A percentile compares a stretch with the other conserved stretches of the same genome.
These are phyloP conservation scores for Suillus occidentalis DNA, from an alignment of 768 basidiomycete species.

Conservation along the genomic window DNA sequence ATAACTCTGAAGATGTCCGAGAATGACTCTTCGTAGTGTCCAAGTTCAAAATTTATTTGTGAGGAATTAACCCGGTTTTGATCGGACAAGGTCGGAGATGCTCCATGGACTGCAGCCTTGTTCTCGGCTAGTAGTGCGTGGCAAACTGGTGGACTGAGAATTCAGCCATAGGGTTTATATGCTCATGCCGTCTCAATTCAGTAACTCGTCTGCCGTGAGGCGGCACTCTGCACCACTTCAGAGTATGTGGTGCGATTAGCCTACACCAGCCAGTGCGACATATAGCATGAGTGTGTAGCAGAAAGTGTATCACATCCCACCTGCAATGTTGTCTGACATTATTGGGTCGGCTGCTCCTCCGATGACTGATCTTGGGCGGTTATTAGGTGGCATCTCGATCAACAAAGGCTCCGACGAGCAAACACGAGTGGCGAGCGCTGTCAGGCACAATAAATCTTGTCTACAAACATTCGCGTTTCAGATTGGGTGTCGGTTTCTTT, in stretches of 20 bases:
- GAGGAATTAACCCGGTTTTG: not conserved
- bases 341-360: not conserved
- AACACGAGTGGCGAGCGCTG: not conserved
- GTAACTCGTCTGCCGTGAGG: not conserved
- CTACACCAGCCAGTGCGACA: not conserved
- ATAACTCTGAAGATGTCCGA: not conserved
- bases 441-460: not conserved
- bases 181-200: not conserved
- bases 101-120: not conserved
- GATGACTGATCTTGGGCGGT: not conserved
- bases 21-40: not conserved
- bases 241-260: not conserved
- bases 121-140: too few relatives aligned
- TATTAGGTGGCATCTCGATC: not conserved
- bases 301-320: not conserved
- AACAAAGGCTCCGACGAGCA: not conserved
- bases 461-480: not conserved
- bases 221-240: not conserved
- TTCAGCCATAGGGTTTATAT: not conserved
- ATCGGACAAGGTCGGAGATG: not conserved
- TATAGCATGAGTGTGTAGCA: not conserved
- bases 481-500: not conserved
- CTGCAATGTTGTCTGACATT: not conserved
- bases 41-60: not conserved
- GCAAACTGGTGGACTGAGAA: not conserved